Percentiles rank a stretch among this genome's conserved stretches.
Evolutionary conservation across 768 basidiomycete species (phyloP).

Genomic region (Panaeolus papilionaceus): DNA sequence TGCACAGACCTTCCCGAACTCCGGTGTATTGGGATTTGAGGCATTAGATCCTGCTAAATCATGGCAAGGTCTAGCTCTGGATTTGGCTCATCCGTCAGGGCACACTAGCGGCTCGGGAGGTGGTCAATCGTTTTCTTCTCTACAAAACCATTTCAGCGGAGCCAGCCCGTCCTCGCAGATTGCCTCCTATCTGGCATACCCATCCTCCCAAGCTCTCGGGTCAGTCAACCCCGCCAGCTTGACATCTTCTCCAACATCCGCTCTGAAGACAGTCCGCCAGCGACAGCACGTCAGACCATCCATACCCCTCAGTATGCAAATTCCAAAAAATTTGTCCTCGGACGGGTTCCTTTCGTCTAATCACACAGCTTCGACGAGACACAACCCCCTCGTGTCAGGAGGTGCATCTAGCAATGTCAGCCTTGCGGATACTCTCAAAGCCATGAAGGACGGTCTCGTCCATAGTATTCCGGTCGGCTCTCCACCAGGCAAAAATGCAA

Average conservation of each 20-base stretch:
- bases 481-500: constrained; percentile 17
- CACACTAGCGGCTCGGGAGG: constrained; percentile 16
- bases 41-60: constrained; percentile 16
- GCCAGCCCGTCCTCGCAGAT: neutral
- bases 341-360: neutral
- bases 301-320: constrained; percentile 2
- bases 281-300: constrained; percentile 1
- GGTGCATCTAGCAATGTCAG: neutral
- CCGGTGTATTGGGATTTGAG: neutral
- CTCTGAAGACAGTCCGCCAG: neutral
- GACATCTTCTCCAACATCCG: neutral
- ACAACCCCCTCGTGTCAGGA: neutral
- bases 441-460: neutral
- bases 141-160: neutral
- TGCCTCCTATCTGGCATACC: neutral
- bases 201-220: neutral
- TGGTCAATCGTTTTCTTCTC: neutral
- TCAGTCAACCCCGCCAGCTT: neutral
- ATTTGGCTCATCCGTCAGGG: neutral
- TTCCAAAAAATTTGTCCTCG: neutral
- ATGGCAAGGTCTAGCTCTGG: constrained; percentile 21
- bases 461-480: constrained; percentile 16
- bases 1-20: constrained; percentile 8
- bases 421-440: neutral
- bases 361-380: neutral